A percentile compares a stretch with the other conserved stretches of the same genome.
Conservation (phyloP, 345 rosid genomes). For the Aurinia saxatilis region DNA sequence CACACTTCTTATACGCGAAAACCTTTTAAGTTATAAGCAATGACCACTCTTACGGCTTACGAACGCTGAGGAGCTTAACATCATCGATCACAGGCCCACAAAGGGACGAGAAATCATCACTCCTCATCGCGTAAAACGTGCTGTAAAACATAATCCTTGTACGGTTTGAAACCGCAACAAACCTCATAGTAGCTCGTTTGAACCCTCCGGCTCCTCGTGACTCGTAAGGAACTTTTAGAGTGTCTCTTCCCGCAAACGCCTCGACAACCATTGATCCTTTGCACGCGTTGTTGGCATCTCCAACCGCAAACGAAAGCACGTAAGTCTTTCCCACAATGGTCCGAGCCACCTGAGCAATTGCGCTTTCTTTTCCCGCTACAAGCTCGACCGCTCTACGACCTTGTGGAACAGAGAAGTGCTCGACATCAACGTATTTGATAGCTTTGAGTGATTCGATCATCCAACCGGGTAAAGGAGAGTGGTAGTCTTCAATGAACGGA, state of each 20-base stretch:
- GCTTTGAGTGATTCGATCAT: constrained; percentile 81
- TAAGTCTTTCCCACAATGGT: constrained; percentile 53
- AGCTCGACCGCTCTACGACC: constrained; percentile 70
- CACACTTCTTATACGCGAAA: neutral
- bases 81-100: constrained; percentile 85
- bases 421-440: constrained; percentile 66
- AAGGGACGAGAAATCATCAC: constrained; percentile 64
- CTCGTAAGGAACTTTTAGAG: constrained; percentile 49
- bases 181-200: constrained; percentile 46
- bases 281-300: constrained; percentile 70
- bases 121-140: constrained; percentile 67
- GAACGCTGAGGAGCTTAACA: constrained; percentile 49
- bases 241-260: constrained; percentile 65
- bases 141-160: constrained; percentile 70
- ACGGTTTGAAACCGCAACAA: constrained; percentile 41
- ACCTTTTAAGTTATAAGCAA: neutral
- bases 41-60: constrained; percentile 15
- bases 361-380: constrained; percentile 83
- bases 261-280: constrained; percentile 65
- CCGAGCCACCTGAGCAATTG: constrained; percentile 58
- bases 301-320: constrained; percentile 56
- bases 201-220: constrained; percentile 76
- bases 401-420: constrained; percentile 58
- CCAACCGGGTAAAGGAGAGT: constrained; percentile 82
- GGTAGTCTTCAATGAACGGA: constrained; percentile 69